Conservation (phyloP, 1,139 yeast species). For the Lodderomyces orthopsilosis region DNA sequence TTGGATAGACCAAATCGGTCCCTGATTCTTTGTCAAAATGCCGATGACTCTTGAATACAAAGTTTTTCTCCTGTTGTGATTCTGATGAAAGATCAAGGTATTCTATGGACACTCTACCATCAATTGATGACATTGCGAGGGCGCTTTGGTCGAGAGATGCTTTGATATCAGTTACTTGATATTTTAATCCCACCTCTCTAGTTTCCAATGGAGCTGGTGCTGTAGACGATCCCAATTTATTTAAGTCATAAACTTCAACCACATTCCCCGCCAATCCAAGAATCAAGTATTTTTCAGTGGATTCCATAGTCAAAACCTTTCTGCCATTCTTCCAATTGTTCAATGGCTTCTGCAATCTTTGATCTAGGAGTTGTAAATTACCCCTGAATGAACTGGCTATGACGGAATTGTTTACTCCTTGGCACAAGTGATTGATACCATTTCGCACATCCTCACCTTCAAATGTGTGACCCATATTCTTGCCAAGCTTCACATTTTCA, state of each 20-base stretch:
- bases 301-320: conserved; percentile 68
- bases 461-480: conserved; percentile 12
- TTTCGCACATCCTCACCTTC: conserved; percentile 16
- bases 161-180: conserved; percentile 62
- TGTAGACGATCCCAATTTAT: conserved; percentile 28
- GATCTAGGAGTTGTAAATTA: conserved; percentile 37
- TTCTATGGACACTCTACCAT: conserved; percentile 84
- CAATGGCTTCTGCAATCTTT: conserved; percentile 20
- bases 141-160: conserved; percentile 59
- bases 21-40: conserved; percentile 36
- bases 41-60: conserved; percentile 86
- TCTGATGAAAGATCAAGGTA: conserved; percentile 54
- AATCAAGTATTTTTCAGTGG: conserved; percentile 45
- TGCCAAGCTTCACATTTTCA: conserved; percentile 34
- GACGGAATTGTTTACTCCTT: conserved; percentile 20
- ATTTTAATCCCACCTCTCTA: conserved; percentile 70
- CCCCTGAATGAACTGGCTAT: conserved; percentile 57
- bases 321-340: conserved; percentile 17
- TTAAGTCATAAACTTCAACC: conserved; percentile 58
- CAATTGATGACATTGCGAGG: conserved; percentile 77
- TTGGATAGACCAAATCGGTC: conserved; percentile 70
- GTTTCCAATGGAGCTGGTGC: conserved; percentile 39
- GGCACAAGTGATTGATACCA: conserved; percentile 32
- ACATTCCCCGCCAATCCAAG: conserved; percentile 56
- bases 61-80: conserved; percentile 46